Evolutionary conservation across 345 rosid species (phyloP).

Genomic region (Tarenaya hassleriana): DNA sequence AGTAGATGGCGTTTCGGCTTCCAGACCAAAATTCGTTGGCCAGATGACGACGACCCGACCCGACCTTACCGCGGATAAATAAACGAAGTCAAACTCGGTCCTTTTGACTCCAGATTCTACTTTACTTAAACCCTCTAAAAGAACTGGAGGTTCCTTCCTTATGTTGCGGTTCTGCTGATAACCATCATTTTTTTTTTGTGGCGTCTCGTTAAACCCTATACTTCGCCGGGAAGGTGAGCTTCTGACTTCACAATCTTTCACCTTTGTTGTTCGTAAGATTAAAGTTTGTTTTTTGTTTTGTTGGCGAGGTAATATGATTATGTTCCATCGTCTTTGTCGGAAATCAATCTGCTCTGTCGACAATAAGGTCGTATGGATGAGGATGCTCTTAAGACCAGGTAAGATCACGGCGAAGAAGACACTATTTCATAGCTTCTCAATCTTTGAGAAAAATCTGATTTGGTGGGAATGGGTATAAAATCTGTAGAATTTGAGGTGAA

Average conservation of each 20-base stretch:
- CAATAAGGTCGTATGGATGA: conserved; percentile 6
- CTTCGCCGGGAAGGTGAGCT: no score
- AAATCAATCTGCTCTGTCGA: conserved; percentile 7
- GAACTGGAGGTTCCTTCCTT: no score
- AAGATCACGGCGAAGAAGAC: not conserved
- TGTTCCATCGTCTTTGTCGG: conserved; percentile 7
- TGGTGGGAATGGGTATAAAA: not conserved
- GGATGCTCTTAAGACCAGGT: conserved; percentile 24
- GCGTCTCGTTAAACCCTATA: no score
- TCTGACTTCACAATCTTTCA: no score
- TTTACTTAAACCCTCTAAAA: no score
- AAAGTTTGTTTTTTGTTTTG: conserved; percentile 13
- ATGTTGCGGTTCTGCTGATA: no score
- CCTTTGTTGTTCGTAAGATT: no score
- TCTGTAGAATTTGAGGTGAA: not conserved
- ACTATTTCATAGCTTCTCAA: not conserved
- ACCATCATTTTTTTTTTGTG: no score
- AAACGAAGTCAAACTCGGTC: not conserved
- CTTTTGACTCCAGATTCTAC: not conserved
- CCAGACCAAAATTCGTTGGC: not conserved
- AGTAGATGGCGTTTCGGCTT: not conserved
- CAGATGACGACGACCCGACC: conserved; percentile 9
- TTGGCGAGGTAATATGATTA: conserved; percentile 7
- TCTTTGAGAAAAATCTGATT: not conserved
- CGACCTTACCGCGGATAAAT: not conserved